phyloP scores from a whole-genome alignment of 1,139 yeast species.

The Candida mesenterica region DNA sequence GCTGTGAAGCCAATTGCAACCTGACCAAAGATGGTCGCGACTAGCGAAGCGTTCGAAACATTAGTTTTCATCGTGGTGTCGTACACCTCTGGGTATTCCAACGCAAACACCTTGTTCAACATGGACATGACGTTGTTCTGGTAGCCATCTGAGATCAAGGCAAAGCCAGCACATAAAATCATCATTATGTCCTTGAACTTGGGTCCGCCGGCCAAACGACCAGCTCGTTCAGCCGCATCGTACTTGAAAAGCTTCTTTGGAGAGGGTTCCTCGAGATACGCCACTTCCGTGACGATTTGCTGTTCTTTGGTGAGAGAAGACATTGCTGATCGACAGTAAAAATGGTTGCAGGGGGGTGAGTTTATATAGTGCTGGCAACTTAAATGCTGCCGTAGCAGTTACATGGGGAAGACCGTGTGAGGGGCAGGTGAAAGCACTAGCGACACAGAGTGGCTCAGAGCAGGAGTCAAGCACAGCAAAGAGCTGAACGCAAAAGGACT shows the following conservation, averaged over 20 bases:
- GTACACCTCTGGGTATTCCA: slow-evolving; percentile 45
- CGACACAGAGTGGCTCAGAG: too few species aligned
- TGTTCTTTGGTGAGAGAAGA: too few species aligned
- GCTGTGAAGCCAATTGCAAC: slow-evolving; percentile 53
- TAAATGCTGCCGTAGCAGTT: too few species aligned
- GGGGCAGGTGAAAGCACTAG: too few species aligned
- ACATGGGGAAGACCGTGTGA: too few species aligned
- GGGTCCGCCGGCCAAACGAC: slow-evolving; percentile 31
- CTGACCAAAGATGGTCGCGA: slow-evolving; percentile 62
- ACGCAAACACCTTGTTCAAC: slow-evolving; percentile 50
- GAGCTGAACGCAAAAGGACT: too few species aligned
- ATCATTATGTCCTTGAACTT: slow-evolving; percentile 35
- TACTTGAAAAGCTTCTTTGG: slow-evolving; percentile 22
- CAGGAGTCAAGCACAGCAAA: too few species aligned
- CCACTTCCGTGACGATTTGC: too few species aligned
- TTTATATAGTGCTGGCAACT: too few species aligned
- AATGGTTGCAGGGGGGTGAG: too few species aligned
- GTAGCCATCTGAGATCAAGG: slow-evolving; percentile 62
- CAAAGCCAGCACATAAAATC: slow-evolving; percentile 56
- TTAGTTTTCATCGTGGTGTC: slow-evolving; percentile 46
- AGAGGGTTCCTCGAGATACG: too few species aligned
- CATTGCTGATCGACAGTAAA: too few species aligned
- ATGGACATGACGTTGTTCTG: slow-evolving; percentile 63
- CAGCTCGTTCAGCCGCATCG: slow-evolving; percentile 32
- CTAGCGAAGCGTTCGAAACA: slow-evolving; percentile 56